Base-by-base conservation (phyloP, 2,329 filamentous ascomycete species). In the Hymenoscyphus fraxineus region DNA sequence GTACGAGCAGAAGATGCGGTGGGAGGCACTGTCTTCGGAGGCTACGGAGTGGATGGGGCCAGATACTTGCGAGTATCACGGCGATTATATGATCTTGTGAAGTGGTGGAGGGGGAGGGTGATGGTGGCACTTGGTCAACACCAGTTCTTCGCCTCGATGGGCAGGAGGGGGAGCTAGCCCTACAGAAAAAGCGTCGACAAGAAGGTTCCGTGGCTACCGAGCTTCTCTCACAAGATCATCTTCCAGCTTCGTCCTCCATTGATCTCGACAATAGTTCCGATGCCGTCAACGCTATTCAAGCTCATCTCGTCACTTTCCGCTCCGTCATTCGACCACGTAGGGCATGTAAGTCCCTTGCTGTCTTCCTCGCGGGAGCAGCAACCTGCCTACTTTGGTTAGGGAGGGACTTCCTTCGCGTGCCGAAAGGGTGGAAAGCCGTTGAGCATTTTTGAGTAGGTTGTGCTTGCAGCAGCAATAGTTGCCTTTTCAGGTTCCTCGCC, bases 331-430 rank as follows among this genome's bases (percentile, higher is more conserved):
- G 15, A n/a, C 41, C 44, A 27, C 44, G 22, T 12, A 22, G 44
- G n/a, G 44, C 44, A 51, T 51, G n/a, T 51, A 16, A 22, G 19
- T 22, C 6, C 44, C 19, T 51, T 51, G 44, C 44, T 51, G 44
- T 51, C 44, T 51, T 51, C 44, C 44, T 51, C 44, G 44, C 44
- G 44, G 44, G 44, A 51, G 44, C 44, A 51, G 44, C 44, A 51
- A 51, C 44, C 22, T 19, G 44, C 44, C 44, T 51, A 51, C 44
- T 51, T 22, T 51, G 44, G 44, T 51, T 51, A 19, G 44, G 44
- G 44, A 51, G 19, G 44, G n/a, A 10, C 22, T 51, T 16, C 7
- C 44, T 51, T 19, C 19, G 44, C 22, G 44, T 51, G 44, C 22
- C 44, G 44, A 27, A 51, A 12, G 22, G 44, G 44, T 51, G 44